phyloP scores from a whole-genome alignment of 345 rosid genomes.

The Punica granatum region DNA sequence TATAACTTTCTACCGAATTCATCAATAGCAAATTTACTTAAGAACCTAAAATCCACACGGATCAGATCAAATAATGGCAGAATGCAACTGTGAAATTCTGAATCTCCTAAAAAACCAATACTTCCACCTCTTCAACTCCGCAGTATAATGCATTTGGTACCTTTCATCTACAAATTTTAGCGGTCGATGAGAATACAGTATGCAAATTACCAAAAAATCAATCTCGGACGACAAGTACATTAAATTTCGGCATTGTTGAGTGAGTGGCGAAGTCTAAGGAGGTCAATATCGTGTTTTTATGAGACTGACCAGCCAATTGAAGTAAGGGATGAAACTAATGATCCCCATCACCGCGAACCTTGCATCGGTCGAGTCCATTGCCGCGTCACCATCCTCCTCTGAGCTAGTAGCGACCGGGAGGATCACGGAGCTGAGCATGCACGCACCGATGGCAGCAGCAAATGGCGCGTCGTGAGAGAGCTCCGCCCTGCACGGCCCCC shows the following conservation, averaged over 20 bases:
- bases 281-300: background rate
- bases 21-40: background rate
- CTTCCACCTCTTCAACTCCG: background rate
- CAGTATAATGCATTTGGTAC: background rate
- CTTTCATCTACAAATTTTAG: background rate
- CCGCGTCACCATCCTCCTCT: conserved; percentile 37
- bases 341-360: conserved; percentile 88
- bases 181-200: background rate
- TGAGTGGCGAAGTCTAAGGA: background rate
- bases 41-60: background rate
- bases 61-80: background rate
- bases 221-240: background rate
- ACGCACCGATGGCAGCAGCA: conserved; percentile 64
- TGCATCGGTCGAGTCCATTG: conserved; percentile 53
- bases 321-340: conserved; percentile 86
- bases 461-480: conserved; percentile 63
- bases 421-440: conserved; percentile 62
- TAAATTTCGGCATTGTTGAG: background rate
- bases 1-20: background rate
- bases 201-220: background rate
- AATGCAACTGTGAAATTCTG: background rate
- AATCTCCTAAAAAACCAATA: background rate
- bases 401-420: conserved; percentile 34
- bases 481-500: conserved; percentile 53
- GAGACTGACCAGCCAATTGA: conserved; percentile 83